These are phyloP conservation scores for Colletotrichum tanaceti DNA, from an alignment of 2,329 filamentous ascomycete species.

Conservation along the genomic window DNA sequence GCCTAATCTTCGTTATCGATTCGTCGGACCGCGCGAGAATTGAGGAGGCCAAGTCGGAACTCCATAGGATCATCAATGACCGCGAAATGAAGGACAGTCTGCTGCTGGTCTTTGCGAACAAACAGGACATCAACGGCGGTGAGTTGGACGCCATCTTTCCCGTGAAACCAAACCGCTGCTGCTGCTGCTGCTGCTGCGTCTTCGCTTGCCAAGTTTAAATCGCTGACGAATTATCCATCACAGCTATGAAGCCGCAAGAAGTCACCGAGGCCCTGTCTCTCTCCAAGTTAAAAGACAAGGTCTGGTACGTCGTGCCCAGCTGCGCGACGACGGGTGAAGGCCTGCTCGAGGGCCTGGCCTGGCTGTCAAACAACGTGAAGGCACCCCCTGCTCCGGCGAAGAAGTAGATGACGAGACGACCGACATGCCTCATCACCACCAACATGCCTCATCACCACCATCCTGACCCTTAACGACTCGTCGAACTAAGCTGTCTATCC, in stretches of 20 bases:
- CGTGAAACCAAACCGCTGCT: not conserved
- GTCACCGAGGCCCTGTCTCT: constrained; percentile 83
- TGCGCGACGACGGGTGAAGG: constrained; percentile 86
- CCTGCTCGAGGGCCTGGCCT: constrained; percentile 82
- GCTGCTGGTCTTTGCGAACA: constrained; percentile 96
- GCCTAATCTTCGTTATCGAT: constrained; percentile 98
- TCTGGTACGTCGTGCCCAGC: constrained; percentile 87
- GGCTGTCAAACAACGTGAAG: constrained; percentile 89
- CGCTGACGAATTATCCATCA: constrained; percentile 16
- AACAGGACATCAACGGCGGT: constrained; percentile 93
- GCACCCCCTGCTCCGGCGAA: constrained; percentile 65
- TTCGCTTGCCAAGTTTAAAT: not conserved
- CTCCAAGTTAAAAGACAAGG: constrained; percentile 81
- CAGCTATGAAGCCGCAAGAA: constrained; percentile 83
- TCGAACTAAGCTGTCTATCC: not conserved
- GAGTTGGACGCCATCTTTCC: constrained; percentile 38
- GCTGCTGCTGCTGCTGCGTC: not conserved
- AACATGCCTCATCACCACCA: constrained; percentile 7
- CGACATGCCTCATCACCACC: constrained; percentile 12
- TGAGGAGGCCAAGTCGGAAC: constrained; percentile 90
- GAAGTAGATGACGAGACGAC: constrained; percentile 56
- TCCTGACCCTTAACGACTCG: constrained; percentile 20
- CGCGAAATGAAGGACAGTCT: constrained; percentile 97
- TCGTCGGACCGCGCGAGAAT: constrained; percentile 91
- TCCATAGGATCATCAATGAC: constrained; percentile 98